Percentiles rank a stretch among this genome's conserved stretches.
Conservation (phyloP, 106 monocot genomes). For the Dactylorhiza incarnata region DNA sequence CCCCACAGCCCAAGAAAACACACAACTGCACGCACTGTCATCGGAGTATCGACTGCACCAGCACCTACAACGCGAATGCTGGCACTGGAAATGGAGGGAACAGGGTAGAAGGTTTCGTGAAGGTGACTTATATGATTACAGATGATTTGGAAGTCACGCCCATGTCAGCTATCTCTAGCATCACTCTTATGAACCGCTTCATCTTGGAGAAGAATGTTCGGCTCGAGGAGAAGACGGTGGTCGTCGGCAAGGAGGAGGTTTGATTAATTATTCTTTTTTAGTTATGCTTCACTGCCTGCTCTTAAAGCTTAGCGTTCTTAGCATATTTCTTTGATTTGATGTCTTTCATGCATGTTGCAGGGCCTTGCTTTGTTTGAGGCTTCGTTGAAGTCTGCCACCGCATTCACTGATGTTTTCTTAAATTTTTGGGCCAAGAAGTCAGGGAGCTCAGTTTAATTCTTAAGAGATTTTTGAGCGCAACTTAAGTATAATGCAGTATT, state of each 20-base stretch:
- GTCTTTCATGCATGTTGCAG: neutral
- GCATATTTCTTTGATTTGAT: neutral
- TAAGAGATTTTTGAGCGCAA: too few species aligned
- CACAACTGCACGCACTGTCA: neutral
- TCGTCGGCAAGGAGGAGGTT: conserved; percentile 19
- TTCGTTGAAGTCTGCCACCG: neutral
- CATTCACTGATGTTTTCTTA: conserved; percentile 1
- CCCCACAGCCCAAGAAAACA: neutral
- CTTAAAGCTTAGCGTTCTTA: neutral
- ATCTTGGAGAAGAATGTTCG: conserved; percentile 10
- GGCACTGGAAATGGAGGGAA: neutral
- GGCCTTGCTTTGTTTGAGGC: conserved; percentile 4
- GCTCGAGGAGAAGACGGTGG: conserved; percentile 18
- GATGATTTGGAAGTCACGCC: conserved; percentile 28
- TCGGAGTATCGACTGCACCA: neutral
- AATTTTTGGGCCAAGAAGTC: too few species aligned
- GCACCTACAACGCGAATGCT: neutral
- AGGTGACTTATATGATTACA: conserved; percentile 29
- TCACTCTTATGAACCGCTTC: conserved; percentile 26
- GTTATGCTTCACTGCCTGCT: too few species aligned
- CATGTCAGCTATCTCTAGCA: conserved; percentile 21
- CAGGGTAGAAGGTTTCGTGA: conserved; percentile 15
- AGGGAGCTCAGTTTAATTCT: too few species aligned
- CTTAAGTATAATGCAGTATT: too few species aligned
- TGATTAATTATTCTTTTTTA: neutral